Evolutionary conservation across 768 basidiomycete genomes (phyloP).

Genomic region (Xerocomellus intermedius): DNA sequence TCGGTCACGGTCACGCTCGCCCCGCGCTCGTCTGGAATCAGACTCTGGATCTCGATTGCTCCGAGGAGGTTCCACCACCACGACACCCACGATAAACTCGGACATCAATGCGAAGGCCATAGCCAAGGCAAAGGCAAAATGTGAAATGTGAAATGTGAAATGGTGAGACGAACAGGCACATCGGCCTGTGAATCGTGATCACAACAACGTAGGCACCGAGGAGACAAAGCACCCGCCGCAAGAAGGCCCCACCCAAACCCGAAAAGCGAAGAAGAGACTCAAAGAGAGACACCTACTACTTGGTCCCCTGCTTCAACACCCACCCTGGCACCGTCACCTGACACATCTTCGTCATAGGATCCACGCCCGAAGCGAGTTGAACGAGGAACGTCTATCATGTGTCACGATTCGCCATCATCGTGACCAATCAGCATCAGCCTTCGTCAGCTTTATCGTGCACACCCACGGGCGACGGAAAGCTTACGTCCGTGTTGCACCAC

Average conservation of each 20-base stretch:
- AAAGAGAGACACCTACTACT: slow-evolving; percentile 30
- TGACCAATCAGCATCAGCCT: neutral
- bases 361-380: slow-evolving; percentile 45
- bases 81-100: slow-evolving; percentile 13
- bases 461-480: neutral
- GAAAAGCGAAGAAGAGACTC: neutral
- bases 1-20: slow-evolving; percentile 3
- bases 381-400: slow-evolving; percentile 34
- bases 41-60: slow-evolving; percentile 24
- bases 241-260: neutral
- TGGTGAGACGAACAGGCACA: neutral
- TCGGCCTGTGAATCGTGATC: neutral
- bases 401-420: slow-evolving; percentile 5
- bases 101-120: neutral
- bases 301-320: slow-evolving; percentile 24
- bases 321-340: slow-evolving; percentile 32
- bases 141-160: neutral
- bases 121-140: neutral
- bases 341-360: slow-evolving; percentile 29
- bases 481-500: slow-evolving; percentile 43
- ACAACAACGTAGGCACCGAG: slow-evolving; percentile 1
- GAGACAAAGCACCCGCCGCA: neutral
- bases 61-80: slow-evolving; percentile 10
- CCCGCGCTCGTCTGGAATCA: neutral
- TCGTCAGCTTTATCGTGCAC: slow-evolving; percentile 2